These are phyloP conservation scores for Cryphonectria radicalis DNA, from an alignment of 2,329 filamentous ascomycete genomes.

Conservation along the genomic window DNA sequence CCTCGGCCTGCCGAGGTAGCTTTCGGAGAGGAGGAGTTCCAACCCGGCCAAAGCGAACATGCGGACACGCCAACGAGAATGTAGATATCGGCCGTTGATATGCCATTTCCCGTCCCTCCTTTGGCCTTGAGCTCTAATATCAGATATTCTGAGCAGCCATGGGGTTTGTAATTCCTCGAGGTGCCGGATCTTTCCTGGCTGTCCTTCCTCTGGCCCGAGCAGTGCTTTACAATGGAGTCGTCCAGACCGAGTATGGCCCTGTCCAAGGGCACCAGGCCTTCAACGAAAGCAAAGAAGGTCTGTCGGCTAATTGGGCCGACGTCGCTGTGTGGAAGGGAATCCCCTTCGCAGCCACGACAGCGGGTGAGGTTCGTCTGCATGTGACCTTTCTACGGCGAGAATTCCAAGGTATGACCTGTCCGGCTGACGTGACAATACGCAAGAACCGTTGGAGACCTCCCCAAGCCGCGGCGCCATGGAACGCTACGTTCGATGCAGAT, in stretches of 20 bases:
- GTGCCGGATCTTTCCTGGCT: no score
- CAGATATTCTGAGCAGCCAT: no score
- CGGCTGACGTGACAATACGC: constrained; percentile 37
- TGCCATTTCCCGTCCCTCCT: not conserved
- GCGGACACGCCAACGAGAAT: no score
- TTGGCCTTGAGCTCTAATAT: no score
- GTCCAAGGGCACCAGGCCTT: constrained; percentile 32
- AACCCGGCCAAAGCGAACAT: not conserved
- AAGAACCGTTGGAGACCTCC: constrained; percentile 52
- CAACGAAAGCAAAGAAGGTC: constrained; percentile 28
- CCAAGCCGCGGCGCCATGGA: constrained; percentile 37
- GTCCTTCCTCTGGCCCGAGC: no score
- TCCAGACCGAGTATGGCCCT: constrained; percentile 30
- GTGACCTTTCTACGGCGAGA: no score
- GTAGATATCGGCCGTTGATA: not conserved
- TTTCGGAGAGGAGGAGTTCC: not conserved
- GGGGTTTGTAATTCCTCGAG: no score
- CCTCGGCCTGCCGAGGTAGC: not conserved
- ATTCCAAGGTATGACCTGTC: no score
- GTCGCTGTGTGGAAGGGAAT: constrained; percentile 55
- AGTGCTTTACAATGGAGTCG: no score
- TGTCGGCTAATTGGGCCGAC: constrained; percentile 36
- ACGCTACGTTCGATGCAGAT: constrained; percentile 39
- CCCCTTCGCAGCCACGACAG: constrained; percentile 43
- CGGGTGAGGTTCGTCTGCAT: no score